These are phyloP conservation scores for Rhizodiscina lignyota DNA, from an alignment of 495 filamentous ascomycete species.

Conservation along the genomic window DNA sequence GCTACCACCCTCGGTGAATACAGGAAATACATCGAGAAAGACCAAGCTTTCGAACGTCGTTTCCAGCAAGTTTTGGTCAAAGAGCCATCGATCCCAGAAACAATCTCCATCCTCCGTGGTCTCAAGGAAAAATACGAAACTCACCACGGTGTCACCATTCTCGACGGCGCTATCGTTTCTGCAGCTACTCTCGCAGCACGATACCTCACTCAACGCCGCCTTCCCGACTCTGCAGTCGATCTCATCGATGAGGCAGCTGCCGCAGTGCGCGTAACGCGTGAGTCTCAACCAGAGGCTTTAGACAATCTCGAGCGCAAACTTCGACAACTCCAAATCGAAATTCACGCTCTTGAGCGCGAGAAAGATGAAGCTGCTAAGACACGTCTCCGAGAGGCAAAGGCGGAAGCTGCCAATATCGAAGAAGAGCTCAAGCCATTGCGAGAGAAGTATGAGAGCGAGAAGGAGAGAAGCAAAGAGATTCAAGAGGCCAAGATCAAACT, in stretches of 20 bases:
- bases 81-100: constrained; percentile 75
- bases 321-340: constrained; percentile 88
- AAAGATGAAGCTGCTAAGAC: constrained; percentile 82
- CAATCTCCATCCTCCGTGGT: constrained; percentile 90
- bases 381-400: constrained; percentile 64
- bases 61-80: constrained; percentile 97
- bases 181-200: constrained; percentile 79
- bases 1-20: constrained; percentile 91
- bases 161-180: constrained; percentile 80
- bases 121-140: constrained; percentile 95
- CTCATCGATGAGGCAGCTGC: constrained; percentile 92
- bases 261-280: constrained; percentile 80
- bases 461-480: constrained; percentile 70
- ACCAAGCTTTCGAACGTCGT: constrained; percentile 90
- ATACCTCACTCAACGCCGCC: constrained; percentile 75
- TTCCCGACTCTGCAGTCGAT: constrained; percentile 94
- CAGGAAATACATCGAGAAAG: constrained; percentile 98
- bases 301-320: constrained; percentile 80
- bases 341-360: constrained; percentile 82
- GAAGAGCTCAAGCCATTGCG: constrained; percentile 84
- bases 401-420: constrained; percentile 77
- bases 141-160: constrained; percentile 92
- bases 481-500: constrained; percentile 95
- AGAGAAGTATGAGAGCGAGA: constrained; percentile 90
- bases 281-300: constrained; percentile 87